Evolutionary conservation across 768 basidiomycete species (phyloP).

Genomic region (Phanerodontia chrysosporium): DNA sequence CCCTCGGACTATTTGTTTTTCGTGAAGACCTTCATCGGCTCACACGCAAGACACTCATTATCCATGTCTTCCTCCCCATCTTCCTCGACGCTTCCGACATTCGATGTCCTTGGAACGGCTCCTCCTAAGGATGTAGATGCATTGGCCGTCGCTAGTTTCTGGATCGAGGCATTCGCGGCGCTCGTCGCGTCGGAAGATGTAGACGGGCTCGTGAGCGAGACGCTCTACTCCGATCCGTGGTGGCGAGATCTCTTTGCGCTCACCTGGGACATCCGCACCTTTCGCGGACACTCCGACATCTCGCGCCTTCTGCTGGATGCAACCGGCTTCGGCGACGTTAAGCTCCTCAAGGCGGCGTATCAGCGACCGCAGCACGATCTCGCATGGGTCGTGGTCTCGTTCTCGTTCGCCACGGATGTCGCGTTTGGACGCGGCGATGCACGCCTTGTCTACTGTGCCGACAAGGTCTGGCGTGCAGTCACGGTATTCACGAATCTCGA

Average conservation of each 20-base stretch:
- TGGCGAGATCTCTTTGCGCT: slow-evolving; percentile 15
- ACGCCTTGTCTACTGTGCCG: slow-evolving; percentile 44
- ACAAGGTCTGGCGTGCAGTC: slow-evolving; percentile 52
- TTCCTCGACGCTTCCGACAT: not conserved
- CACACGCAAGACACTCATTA: not conserved
- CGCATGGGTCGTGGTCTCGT: slow-evolving; percentile 51
- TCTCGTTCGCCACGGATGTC: slow-evolving; percentile 48
- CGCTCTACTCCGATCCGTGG: slow-evolving; percentile 10
- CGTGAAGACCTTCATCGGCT: not conserved
- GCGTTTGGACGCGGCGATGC: slow-evolving; percentile 51
- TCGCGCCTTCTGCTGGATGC: slow-evolving; percentile 32
- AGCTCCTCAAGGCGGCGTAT: slow-evolving; percentile 27
- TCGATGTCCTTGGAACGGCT: not conserved
- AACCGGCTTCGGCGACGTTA: slow-evolving; percentile 27
- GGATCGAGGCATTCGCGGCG: not conserved
- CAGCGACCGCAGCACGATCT: slow-evolving; percentile 40
- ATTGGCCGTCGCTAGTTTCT: not conserved
- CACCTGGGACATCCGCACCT: slow-evolving; percentile 52
- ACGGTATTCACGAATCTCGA: slow-evolving; percentile 49
- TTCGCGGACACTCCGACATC: slow-evolving; percentile 36
- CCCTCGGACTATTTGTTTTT: not conserved
- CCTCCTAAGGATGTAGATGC: not conserved
- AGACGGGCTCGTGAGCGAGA: not conserved
- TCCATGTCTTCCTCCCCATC: not conserved
- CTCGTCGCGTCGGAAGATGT: not conserved